These are phyloP conservation scores for Phyllosticta citriasiana DNA, from an alignment of 2,329 filamentous ascomycete species.

Conservation along the genomic window DNA sequence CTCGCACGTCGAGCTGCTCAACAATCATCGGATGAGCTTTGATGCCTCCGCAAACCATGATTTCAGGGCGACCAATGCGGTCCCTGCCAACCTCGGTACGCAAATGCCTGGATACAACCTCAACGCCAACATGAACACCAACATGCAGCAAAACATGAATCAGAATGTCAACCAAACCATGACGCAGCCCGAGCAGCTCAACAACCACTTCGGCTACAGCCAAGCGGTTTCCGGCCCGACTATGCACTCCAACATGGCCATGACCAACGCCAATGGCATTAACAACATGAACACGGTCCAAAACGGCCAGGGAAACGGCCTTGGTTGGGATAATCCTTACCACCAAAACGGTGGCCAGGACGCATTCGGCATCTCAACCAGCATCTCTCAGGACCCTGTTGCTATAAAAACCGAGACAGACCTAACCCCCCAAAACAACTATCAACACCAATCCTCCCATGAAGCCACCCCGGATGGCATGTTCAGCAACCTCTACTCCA, in stretches of 20 bases:
- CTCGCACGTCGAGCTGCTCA: constrained; percentile 9
- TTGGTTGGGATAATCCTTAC: constrained; percentile 38
- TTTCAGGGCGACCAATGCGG: constrained; percentile 19
- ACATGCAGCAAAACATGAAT: constrained; percentile 16
- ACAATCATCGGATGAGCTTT: constrained; percentile 10
- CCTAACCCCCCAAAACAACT: constrained; percentile 31
- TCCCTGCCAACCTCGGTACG: constrained; percentile 11
- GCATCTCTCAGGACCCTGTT: constrained; percentile 35
- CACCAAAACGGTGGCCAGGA: constrained; percentile 33
- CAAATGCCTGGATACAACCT: constrained; percentile 12
- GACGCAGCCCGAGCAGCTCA: constrained; percentile 7
- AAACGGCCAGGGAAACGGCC: constrained; percentile 27
- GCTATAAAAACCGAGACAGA: constrained; percentile 34
- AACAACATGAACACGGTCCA: constrained; percentile 26
- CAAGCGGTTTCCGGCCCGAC: constrained; percentile 21
- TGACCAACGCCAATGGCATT: constrained; percentile 25
- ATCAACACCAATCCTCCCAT: constrained; percentile 26
- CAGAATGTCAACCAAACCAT: constrained; percentile 1
- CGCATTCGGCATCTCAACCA: constrained; percentile 36
- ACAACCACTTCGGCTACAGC: constrained; percentile 22
- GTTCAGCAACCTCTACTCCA: constrained; percentile 40
- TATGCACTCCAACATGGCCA: constrained; percentile 25
- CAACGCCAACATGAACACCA: constrained; percentile 13
- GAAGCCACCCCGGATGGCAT: constrained; percentile 38
- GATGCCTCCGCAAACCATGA: constrained; percentile 23